These are phyloP conservation scores for Leccinum variicolor DNA, from an alignment of 768 basidiomycete genomes.

Conservation along the genomic window DNA sequence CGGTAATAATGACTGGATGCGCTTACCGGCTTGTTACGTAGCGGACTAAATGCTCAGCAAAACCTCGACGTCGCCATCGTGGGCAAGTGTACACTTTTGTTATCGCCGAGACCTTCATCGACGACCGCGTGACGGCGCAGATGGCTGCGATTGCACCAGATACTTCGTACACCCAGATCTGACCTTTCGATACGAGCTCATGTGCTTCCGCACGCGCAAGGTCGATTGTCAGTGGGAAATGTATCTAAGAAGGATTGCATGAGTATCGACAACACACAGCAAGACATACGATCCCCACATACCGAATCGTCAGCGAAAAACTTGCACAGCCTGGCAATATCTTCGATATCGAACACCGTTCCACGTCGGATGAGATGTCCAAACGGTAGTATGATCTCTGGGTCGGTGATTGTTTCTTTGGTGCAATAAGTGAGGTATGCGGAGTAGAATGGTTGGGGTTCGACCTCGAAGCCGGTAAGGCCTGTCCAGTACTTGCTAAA, in stretches of 20 bases:
- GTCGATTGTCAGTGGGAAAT: conserved; percentile 41
- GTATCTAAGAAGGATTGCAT: conserved; percentile 32
- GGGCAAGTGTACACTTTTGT: conserved; percentile 57
- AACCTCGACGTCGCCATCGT: conserved; percentile 42
- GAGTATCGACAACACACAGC: not conserved
- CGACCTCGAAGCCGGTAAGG: conserved; percentile 36
- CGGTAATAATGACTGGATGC: not conserved
- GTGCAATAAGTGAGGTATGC: conserved; percentile 48
- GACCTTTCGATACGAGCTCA: conserved; percentile 46
- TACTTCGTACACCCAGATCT: conserved; percentile 51
- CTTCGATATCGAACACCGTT: conserved; percentile 33
- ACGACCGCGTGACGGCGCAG: conserved; percentile 56
- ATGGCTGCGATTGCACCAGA: conserved; percentile 42
- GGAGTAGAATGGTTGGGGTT: conserved; percentile 46
- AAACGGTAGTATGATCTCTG: conserved; percentile 24
- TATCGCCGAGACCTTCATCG: conserved; percentile 47
- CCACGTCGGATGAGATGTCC: conserved; percentile 41
- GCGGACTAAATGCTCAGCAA: conserved; percentile 51
- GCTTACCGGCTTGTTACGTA: conserved; percentile 43
- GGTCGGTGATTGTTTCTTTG: conserved; percentile 32
- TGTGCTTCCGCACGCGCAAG: conserved; percentile 42
- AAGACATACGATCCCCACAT: conserved; percentile 18
- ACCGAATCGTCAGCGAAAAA: conserved; percentile 54
- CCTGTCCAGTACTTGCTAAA: conserved; percentile 46
- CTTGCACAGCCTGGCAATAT: conserved; percentile 44